These are phyloP conservation scores for Rhodotorula diobovata DNA, from an alignment of 768 basidiomycete species.

Conservation along the genomic window DNA sequence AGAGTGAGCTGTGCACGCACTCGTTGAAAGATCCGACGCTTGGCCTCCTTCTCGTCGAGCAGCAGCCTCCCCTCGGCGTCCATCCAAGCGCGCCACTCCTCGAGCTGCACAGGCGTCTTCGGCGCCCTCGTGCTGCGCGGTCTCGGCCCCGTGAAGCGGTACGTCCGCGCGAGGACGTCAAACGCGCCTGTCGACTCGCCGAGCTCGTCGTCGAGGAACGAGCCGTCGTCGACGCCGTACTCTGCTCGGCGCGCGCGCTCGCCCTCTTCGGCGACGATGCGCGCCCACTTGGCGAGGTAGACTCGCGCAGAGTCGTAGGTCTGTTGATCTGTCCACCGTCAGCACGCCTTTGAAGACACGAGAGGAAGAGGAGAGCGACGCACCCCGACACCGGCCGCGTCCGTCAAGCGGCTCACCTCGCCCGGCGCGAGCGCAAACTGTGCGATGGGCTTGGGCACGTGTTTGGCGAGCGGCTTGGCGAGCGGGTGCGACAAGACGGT, in stretches of 20 bases:
- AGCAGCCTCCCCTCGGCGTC: conserved; percentile 32
- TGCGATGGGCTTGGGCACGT: conserved; percentile 87
- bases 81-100: conserved; percentile 75
- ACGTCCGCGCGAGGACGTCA: conserved; percentile 57
- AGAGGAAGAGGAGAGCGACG: background rate
- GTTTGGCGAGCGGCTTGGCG: conserved; percentile 91
- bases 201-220: conserved; percentile 61
- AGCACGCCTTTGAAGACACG: background rate
- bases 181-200: conserved; percentile 70
- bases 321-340: background rate
- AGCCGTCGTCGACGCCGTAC: conserved; percentile 49
- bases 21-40: conserved; percentile 69
- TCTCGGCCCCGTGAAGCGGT: conserved; percentile 58
- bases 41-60: conserved; percentile 61
- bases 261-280: conserved; percentile 89
- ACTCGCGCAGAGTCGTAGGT: conserved; percentile 95
- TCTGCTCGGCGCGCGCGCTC: conserved; percentile 80
- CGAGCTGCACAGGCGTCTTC: conserved; percentile 66
- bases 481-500: conserved; percentile 92
- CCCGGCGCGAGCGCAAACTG: conserved; percentile 84
- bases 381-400: conserved; percentile 76
- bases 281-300: conserved; percentile 93
- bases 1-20: conserved; percentile 32
- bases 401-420: conserved; percentile 55
- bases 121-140: conserved; percentile 81